Percentiles rank a stretch among this genome's conserved stretches.
Evolutionary conservation across 2,329 filamentous ascomycete genomes (phyloP).

Genomic region (Daldinia eschscholtzii): DNA sequence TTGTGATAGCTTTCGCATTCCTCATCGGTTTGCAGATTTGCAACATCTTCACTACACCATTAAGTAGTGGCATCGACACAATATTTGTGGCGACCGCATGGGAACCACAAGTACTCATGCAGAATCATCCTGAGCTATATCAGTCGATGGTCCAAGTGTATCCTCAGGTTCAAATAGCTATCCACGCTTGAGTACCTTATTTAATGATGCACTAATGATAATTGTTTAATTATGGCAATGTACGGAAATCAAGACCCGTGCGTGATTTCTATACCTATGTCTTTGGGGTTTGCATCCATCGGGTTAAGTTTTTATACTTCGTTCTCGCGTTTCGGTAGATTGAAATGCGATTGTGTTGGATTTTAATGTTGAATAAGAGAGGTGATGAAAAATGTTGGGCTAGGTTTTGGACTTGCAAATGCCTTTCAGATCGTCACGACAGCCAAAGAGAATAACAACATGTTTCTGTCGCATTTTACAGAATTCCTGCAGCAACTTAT

Average conservation of each 20-base stretch:
- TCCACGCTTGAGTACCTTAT: slow-evolving; percentile 66
- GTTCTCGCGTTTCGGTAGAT: too few species aligned
- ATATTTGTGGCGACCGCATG: slow-evolving; percentile 85
- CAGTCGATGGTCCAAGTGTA: slow-evolving; percentile 83
- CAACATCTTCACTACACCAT: slow-evolving; percentile 88
- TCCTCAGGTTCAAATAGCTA: slow-evolving; percentile 83
- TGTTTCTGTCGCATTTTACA: too few species aligned
- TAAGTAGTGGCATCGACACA: slow-evolving; percentile 90
- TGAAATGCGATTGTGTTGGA: too few species aligned
- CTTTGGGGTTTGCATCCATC: too few species aligned
- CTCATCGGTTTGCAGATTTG: slow-evolving; percentile 91
- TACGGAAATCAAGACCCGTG: background rate
- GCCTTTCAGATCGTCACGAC: too few species aligned
- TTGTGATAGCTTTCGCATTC: slow-evolving; percentile 68
- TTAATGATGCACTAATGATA: background rate
- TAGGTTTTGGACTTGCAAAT: too few species aligned
- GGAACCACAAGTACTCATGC: slow-evolving; percentile 79
- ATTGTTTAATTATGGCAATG: background rate
- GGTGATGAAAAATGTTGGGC: too few species aligned
- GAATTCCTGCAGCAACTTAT: too few species aligned
- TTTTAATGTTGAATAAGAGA: too few species aligned
- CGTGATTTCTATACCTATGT: too few species aligned
- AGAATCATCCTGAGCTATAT: slow-evolving; percentile 86
- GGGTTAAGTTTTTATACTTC: too few species aligned
- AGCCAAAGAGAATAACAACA: too few species aligned